Evolutionary conservation across 495 filamentous ascomycete species (phyloP), one percentile per base, ranked within the genome.

Genomic region (Rhizodiscina lignyota): DNA sequence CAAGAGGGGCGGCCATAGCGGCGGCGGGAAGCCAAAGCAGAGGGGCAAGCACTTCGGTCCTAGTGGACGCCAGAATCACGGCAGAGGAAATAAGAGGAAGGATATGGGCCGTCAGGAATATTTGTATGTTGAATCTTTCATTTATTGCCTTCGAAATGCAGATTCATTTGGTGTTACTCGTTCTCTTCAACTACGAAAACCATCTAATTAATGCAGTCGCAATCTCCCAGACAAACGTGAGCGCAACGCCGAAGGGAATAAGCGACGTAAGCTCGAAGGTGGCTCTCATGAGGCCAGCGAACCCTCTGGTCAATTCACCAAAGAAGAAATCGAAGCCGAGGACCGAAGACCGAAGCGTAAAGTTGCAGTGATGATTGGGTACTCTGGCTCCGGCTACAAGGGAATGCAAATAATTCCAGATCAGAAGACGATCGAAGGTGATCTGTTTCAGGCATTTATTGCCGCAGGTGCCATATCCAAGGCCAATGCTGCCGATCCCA

Each of bases 371-470:
- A 54, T 96, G 62, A 71, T 97, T 42, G 87, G 91, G 4, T 97
- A 97, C 52, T 83, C 83, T 17, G 89, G 89, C 18, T 91, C 80
- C n/a, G 91, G 91, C 11, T 97, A 97, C 58, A 84, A 81, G 56
- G 89, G 89, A 39, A 86, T 97, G 70, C 89, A 97, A 54, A 72
- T 94, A 66, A 32, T 28, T 12, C 40, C 22, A 20, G 38, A 64
- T 29, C 75, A 91, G 42, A 86, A 83, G 60, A 96, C 84, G 1
- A 94, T 97, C 37, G 89, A 96, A 53, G 85, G 89, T n/a, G 89
- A 97, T 46, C 62, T 97, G 0, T 97, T 97, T 51, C 66, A 71
- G 11, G 89, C 91, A 10, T 78, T 97, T 37, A 79, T 97, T 22
- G 72, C 70, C 5, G 82, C 86, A 16, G 83, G 85, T 16, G 86